Percentiles rank a stretch among this genome's conserved stretches.
These are phyloP conservation scores for Anisodus acutangulus DNA, from an alignment of 257 asterid genomes.

Conservation along the genomic window DNA sequence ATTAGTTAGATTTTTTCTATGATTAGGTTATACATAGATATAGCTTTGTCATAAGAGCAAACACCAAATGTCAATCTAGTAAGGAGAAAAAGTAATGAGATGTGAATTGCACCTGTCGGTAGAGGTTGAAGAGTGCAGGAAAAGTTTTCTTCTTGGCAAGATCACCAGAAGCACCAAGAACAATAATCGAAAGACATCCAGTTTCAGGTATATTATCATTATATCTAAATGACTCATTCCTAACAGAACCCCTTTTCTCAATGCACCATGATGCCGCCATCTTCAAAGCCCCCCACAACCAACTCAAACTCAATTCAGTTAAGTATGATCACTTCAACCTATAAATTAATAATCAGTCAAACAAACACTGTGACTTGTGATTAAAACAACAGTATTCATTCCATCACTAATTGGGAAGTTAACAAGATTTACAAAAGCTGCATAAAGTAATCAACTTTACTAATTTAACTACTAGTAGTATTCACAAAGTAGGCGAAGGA, in stretches of 20 bases:
- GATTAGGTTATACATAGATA: background rate
- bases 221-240: slow-evolving; percentile 60
- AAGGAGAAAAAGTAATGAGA: background rate
- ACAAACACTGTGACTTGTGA: background rate
- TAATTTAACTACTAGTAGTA: background rate
- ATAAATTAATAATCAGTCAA: background rate
- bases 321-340: slow-evolving; percentile 16
- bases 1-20: background rate
- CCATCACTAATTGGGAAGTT: background rate
- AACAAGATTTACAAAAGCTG: background rate
- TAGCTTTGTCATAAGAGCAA: background rate
- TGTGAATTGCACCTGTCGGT: slow-evolving; percentile 65
- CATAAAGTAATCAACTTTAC: slow-evolving; percentile 18
- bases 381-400: background rate
- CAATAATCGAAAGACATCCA: slow-evolving; percentile 81
- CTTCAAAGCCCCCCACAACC: slow-evolving; percentile 30
- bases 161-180: slow-evolving; percentile 99
- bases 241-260: slow-evolving; percentile 56
- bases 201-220: slow-evolving; percentile 61
- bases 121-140: slow-evolving; percentile 96
- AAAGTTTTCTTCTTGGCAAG: slow-evolving; percentile 99
- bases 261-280: slow-evolving; percentile 65
- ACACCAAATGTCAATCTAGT: background rate
- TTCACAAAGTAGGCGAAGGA: background rate
- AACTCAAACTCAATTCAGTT: slow-evolving; percentile 20